phyloP scores from a whole-genome alignment of 371 early-diverging fungal species.

The Apophysomyces variabilis region DNA sequence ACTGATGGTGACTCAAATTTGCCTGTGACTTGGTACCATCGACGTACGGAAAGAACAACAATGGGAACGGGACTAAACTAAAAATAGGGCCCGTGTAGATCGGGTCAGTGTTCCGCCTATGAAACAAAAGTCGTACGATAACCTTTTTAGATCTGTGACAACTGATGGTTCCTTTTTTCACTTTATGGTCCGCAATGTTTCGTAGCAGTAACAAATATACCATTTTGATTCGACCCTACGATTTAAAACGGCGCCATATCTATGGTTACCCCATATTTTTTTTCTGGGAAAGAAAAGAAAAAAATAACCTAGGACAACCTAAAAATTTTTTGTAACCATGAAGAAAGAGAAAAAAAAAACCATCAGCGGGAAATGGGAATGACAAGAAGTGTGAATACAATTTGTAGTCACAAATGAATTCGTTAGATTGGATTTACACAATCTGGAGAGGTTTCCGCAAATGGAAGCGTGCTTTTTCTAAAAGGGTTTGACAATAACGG shows the following conservation, averaged over 20 bases:
- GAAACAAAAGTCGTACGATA: slow-evolving; percentile 6
- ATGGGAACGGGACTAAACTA: not conserved
- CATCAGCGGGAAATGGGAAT: too few species aligned
- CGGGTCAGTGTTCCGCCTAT: slow-evolving; percentile 9
- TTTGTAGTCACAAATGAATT: not conserved
- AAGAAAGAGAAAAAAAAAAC: too few species aligned
- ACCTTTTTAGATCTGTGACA: slow-evolving; percentile 3
- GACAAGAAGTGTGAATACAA: too few species aligned
- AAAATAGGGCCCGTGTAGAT: slow-evolving; percentile 7
- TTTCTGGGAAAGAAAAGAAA: not conserved
- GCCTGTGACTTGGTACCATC: not conserved
- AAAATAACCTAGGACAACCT: not conserved
- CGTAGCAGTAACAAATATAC: not conserved
- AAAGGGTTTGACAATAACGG: slow-evolving; percentile 9
- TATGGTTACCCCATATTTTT: slow-evolving; percentile 7
- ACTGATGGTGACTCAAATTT: not conserved
- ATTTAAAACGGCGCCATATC: not conserved
- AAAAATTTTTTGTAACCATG: not conserved
- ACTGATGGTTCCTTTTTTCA: not conserved
- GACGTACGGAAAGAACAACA: not conserved
- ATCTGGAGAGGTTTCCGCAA: not conserved
- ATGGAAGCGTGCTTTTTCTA: not conserved
- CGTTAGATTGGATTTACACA: not conserved
- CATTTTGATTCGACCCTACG: not conserved
- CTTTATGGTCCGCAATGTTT: not conserved